Base-by-base conservation (phyloP, 768 basidiomycete genomes). In the Hemileccinum impolitum region DNA sequence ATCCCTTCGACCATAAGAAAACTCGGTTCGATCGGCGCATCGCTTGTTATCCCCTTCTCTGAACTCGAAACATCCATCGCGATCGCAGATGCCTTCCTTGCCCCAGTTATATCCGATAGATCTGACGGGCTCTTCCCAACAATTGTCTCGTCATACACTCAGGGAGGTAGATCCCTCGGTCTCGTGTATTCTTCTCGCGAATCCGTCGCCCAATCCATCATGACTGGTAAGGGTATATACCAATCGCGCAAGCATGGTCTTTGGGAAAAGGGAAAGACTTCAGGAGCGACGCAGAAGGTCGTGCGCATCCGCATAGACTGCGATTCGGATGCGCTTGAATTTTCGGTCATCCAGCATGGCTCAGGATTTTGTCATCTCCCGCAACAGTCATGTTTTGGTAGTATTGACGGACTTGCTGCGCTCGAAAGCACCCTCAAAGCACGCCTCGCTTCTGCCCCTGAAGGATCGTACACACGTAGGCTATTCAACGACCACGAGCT, bases 231-330 rank as follows among this genome's bases (percentile, higher is more conserved):
- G 62, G 96, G 96, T 14, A 86, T 95, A 12, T 99, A 99, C 65
- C 94, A 97, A 64, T 97, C 94, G 17, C 83, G 96, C 52, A 93
- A 90, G 64, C 91, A 95, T 61, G 94, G 94, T 14, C 72, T 98
- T 28, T 99, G 96, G 96, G 75, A 88, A 43, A 99, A 99, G 65
- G 96, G 96, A 14, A 94, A 92, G 71, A 94, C 94, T 0, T 94
- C 92, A 14, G 95, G 95, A 13, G 87, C 95, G 14, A 90, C 87
- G 3, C 96, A 99, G 61, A 81, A 90, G 15, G 80, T 99, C 47
- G 71, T 91, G 26, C 77, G 79, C 57, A 91, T 99, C 60, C 80
- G 82, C 25, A 64, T 83, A 18, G 96, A 99, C 68, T 99, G 96
- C 67, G 96, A 99, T 70, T 79, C 79, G 3, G 96, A 99, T 69